These are phyloP conservation scores for Aspergillus felis DNA, from an alignment of 2,329 filamentous ascomycete species.

Conservation along the genomic window DNA sequence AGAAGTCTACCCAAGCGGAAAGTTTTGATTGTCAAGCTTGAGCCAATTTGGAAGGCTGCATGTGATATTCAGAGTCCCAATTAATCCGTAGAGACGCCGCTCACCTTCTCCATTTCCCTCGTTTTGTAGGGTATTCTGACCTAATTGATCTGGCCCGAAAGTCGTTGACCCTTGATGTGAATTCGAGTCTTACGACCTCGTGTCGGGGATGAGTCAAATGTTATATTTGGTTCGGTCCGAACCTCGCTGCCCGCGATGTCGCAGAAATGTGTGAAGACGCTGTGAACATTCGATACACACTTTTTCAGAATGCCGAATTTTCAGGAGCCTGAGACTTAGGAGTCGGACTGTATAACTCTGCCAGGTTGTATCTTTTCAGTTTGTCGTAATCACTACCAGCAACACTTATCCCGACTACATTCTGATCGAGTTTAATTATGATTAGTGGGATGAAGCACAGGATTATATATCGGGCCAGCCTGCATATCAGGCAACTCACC, in stretches of 20 bases:
- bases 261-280: not conserved
- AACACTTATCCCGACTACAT: constrained; percentile 61
- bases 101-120: not conserved
- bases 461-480: not conserved
- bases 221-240: too few species aligned
- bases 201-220: too few species aligned
- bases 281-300: not conserved
- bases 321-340: constrained; percentile 23
- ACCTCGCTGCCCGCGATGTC: not conserved
- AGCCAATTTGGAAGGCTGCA: not conserved
- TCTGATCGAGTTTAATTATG: constrained; percentile 39
- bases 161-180: not conserved
- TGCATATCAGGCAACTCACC: constrained; percentile 37
- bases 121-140: not conserved
- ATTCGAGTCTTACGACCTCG: not conserved
- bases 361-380: constrained; percentile 60
- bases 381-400: constrained; percentile 57
- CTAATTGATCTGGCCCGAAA: not conserved
- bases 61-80: not conserved
- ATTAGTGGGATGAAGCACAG: constrained; percentile 17
- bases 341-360: constrained; percentile 56
- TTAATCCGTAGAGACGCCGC: not conserved
- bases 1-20: not conserved
- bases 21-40: not conserved
- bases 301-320: constrained; percentile 1